These are phyloP conservation scores for Ceratocystis colombiana DNA, from an alignment of 2,329 filamentous ascomycete genomes.

Conservation along the genomic window DNA sequence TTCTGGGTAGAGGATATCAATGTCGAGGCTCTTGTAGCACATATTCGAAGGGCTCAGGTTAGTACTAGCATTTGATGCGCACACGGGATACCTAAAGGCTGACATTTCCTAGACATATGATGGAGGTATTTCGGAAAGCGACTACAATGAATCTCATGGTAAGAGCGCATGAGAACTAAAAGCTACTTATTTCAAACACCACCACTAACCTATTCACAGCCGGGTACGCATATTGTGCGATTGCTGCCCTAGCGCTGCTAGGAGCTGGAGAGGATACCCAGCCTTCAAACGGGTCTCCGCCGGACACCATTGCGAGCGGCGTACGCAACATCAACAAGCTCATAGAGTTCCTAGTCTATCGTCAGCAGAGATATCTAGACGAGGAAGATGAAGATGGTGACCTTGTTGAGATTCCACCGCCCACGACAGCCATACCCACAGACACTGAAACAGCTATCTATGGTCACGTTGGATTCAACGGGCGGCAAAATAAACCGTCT, in stretches of 20 bases:
- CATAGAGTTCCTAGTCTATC: constrained; percentile 50
- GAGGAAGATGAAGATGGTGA: constrained; percentile 39
- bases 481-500: constrained; percentile 77
- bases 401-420: not conserved
- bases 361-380: constrained; percentile 53
- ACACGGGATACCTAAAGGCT: not conserved
- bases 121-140: constrained; percentile 69
- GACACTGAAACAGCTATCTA: constrained; percentile 15
- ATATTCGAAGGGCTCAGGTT: constrained; percentile 56
- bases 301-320: constrained; percentile 30
- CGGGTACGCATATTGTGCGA: constrained; percentile 82
- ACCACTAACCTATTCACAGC: constrained; percentile 34
- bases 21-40: constrained; percentile 55
- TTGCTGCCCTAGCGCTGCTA: constrained; percentile 68
- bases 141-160: constrained; percentile 76
- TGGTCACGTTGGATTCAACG: constrained; percentile 68
- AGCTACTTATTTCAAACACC: constrained; percentile 32
- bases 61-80: constrained; percentile 27
- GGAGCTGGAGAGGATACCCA: constrained; percentile 34
- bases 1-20: constrained; percentile 62
- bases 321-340: constrained; percentile 32
- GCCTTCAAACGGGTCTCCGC: constrained; percentile 11
- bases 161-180: constrained; percentile 29
- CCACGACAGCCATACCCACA: constrained; percentile 18
- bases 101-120: constrained; percentile 56